These are phyloP conservation scores for Plasmodium relictum DNA, from an alignment of 169 alveolate species.

Conservation along the genomic window DNA sequence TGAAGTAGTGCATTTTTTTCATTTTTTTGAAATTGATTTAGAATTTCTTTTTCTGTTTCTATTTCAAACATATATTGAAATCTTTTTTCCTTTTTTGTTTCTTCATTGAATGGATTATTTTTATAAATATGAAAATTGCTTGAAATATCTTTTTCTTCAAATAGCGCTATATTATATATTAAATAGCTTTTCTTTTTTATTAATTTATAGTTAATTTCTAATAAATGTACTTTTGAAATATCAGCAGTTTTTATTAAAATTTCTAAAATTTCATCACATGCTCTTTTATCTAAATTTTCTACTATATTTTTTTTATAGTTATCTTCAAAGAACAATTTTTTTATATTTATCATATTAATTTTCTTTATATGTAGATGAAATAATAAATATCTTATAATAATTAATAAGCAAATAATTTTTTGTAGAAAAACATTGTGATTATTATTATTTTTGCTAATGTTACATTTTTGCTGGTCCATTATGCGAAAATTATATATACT, in stretches of 20 bases:
- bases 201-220: not conserved
- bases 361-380: not conserved
- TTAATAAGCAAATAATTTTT: slow-evolving; percentile 9
- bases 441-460: not conserved
- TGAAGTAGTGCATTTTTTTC: slow-evolving; percentile 25
- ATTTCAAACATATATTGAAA: slow-evolving; percentile 51
- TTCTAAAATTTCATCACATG: slow-evolving; percentile 37
- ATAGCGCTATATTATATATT: not conserved
- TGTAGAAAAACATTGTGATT: slow-evolving; percentile 1
- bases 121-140: not conserved
- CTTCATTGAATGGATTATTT: not conserved
- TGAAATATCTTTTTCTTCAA: not conserved
- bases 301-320: slow-evolving; percentile 44
- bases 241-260: slow-evolving; percentile 46
- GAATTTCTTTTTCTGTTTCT: slow-evolving; percentile 59
- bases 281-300: slow-evolving; percentile 40
- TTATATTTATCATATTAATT: slow-evolving; percentile 20
- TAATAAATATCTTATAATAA: slow-evolving; percentile 33
- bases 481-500: slow-evolving; percentile 1
- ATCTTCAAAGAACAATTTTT: slow-evolving; percentile 38
- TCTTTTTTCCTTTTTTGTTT: slow-evolving; percentile 25
- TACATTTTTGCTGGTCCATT: not conserved
- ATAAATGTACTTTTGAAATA: slow-evolving; percentile 7
- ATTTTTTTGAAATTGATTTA: slow-evolving; percentile 14
- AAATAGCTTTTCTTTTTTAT: not conserved